Conservation (phyloP, 495 filamentous ascomycete genomes). For the Podospora pseudocomata region DNA sequence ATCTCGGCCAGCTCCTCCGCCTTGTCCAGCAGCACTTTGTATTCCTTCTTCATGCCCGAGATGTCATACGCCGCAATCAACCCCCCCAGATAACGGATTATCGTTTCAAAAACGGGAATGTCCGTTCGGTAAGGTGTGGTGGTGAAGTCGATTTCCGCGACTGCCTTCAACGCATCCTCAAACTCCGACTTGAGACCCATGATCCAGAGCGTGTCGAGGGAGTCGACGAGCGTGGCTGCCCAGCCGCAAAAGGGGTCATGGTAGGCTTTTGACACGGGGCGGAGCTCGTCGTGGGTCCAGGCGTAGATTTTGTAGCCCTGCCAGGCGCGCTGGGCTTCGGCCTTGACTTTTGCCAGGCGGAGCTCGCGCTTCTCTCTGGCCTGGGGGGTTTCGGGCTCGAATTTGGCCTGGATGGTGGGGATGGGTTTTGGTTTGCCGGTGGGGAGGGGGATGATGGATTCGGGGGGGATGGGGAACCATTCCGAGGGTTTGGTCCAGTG, state of each 20-base stretch:
- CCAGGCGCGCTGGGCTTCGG: conserved; percentile 77
- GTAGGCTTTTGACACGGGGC: conserved; percentile 59
- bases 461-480: conserved; percentile 66
- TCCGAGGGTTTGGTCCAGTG: conserved; percentile 72
- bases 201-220: conserved; percentile 94
- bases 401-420: conserved; percentile 70
- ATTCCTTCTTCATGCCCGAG: conserved; percentile 49
- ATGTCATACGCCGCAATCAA: conserved; percentile 82
- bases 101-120: conserved; percentile 84
- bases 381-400: conserved; percentile 58
- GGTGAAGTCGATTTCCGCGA: conserved; percentile 86
- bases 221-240: conserved; percentile 91
- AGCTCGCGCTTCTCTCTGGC: conserved; percentile 59
- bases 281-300: conserved; percentile 81
- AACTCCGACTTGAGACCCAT: conserved; percentile 91
- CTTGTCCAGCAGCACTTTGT: conserved; percentile 73
- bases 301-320: conserved; percentile 76
- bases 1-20: conserved; percentile 85
- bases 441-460: conserved; percentile 71
- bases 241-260: conserved; percentile 86
- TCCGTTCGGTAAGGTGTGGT: conserved; percentile 55
- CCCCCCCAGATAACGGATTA: conserved; percentile 83
- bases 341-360: conserved; percentile 66
- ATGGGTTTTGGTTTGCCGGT: conserved; percentile 63
- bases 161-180: conserved; percentile 71